Base-by-base conservation (phyloP, 2,329 filamentous ascomycete genomes). In the Xenoacremonium recifei region DNA sequence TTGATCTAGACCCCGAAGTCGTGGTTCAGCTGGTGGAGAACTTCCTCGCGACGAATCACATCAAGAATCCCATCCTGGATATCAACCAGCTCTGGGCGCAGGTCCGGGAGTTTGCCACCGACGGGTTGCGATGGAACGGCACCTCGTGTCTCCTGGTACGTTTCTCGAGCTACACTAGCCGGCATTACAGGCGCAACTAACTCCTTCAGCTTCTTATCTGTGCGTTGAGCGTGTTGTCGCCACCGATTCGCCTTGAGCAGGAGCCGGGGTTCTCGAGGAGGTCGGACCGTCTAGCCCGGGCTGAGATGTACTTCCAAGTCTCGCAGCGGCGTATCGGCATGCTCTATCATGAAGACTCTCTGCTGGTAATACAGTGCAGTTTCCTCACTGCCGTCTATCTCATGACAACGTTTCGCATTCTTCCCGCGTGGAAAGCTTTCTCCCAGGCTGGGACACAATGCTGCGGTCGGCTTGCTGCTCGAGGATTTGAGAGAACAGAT, bases 361-460 rank as follows among this genome's bases (percentile, higher is more conserved):
- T 53, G 6, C 15, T 54, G 4, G 43, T 50, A 2, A 43, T 44
- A 7, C 51, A 54, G 21, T 54, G 51, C 21, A 51, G 41, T 21
- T 54, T 54, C 41, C 35, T 54, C 11, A 54, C 50, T 1, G 51
- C 44, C 11, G 51, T 54, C 3, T 54, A 53, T 21, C 45, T 54
- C 3, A 49, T 49, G 44, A 45, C 48, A 3, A 53, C 48, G 13
- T 42, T 47, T 27, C 45, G 44, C 6, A 54, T 54, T 16, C 41
- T 53, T 30, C 44, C 51, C 9, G 51, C 45, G 1, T 54, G 51
- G 51, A 54, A 54, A 27, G 40, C 44, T n/a, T 54, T 54, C 20
- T 41, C 44, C 1, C 51, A 54, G 20, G 50, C 51, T 3, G 44
- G 42, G 10, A 45, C 39, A 6, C 48, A 51, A 21, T 49, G 39